phyloP scores from a whole-genome alignment of 164 flowering plant genomes.

The Hamamelis virginiana region DNA sequence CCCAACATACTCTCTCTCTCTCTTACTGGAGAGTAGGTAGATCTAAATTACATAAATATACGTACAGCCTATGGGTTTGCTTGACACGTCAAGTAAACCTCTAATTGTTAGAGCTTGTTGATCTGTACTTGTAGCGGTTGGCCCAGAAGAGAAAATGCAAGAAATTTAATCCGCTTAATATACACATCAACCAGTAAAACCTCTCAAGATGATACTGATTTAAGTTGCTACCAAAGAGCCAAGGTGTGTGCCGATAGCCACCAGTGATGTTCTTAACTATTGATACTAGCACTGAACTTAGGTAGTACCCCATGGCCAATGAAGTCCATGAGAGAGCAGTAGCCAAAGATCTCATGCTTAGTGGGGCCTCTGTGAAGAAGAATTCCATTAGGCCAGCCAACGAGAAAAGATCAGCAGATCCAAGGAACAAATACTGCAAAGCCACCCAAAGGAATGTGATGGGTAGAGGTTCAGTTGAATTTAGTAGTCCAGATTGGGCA shows the following conservation, averaged over 20 bases:
- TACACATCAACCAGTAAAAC: conserved; percentile 81
- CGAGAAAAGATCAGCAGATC: conserved; percentile 85
- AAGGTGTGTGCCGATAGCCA: conserved; percentile 30
- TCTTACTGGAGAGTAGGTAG: too few species aligned
- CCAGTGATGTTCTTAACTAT: conserved; percentile 53
- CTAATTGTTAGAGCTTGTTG: conserved; percentile 6
- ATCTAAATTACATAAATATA: too few species aligned
- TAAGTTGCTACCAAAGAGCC: conserved; percentile 71
- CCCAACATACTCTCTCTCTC: too few species aligned
- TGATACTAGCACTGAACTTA: conserved; percentile 78
- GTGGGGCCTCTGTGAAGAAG: conserved; percentile 89
- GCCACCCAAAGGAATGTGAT: conserved; percentile 84
- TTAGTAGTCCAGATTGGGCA: conserved; percentile 24
- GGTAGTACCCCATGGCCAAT: conserved; percentile 78
- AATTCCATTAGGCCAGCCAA: conserved; percentile 86
- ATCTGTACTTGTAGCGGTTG: conserved; percentile 55
- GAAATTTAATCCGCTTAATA: conserved; percentile 63
- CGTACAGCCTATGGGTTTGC: too few species aligned
- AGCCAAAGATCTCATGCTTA: conserved; percentile 80
- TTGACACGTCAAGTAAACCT: too few species aligned
- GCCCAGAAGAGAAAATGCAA: conserved; percentile 77
- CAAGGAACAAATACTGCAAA: conserved; percentile 78
- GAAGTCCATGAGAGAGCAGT: conserved; percentile 84
- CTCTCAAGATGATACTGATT: conserved; percentile 75
- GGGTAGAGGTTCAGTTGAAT: conserved; percentile 52